Percentiles rank a stretch among this genome's conserved stretches.
Evolutionary conservation across 192 early-diverging fungal genomes (phyloP).

Genomic region (Linderina pennispora): DNA sequence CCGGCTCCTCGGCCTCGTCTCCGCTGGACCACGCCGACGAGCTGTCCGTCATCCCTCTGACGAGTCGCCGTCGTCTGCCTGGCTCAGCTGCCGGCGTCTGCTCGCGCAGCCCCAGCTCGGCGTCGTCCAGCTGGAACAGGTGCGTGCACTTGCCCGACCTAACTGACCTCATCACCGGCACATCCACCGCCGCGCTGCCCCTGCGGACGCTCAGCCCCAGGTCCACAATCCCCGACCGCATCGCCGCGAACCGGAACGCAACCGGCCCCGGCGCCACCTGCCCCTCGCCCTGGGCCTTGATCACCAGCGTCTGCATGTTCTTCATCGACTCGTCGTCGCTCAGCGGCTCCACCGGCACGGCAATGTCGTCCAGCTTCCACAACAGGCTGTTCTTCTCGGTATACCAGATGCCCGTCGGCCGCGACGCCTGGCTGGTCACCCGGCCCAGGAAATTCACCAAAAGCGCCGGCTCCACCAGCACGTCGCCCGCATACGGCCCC

Average conservation of each 20-base stretch:
- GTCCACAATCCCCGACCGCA: slow-evolving; percentile 6
- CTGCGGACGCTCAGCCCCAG: slow-evolving; percentile 12
- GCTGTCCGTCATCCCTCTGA: no score
- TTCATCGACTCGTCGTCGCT: neutral
- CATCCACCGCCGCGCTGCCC: slow-evolving; percentile 7
- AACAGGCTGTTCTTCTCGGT: slow-evolving; percentile 29
- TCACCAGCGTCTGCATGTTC: slow-evolving; percentile 7
- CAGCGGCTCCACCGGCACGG: slow-evolving; percentile 3
- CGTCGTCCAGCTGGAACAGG: neutral
- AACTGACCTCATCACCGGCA: slow-evolving; percentile 5
- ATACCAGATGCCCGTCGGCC: slow-evolving; percentile 40
- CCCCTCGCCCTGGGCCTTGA: slow-evolving; percentile 16
- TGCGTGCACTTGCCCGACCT: slow-evolving; percentile 38
- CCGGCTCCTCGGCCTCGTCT: no score
- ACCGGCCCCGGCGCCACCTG: slow-evolving; percentile 3
- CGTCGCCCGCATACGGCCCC: slow-evolving; percentile 18
- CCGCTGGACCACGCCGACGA: slow-evolving; percentile 6
- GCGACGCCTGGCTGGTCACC: slow-evolving; percentile 23
- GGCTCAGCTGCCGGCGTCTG: no score
- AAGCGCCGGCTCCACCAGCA: slow-evolving; percentile 12
- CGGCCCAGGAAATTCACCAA: slow-evolving; percentile 25
- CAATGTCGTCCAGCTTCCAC: slow-evolving; percentile 30
- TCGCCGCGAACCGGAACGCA: slow-evolving; percentile 28
- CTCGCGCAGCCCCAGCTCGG: neutral
- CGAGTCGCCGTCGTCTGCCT: no score